Base-by-base conservation (phyloP, 306 rosid genomes). In the Coriaria nepalensis region DNA sequence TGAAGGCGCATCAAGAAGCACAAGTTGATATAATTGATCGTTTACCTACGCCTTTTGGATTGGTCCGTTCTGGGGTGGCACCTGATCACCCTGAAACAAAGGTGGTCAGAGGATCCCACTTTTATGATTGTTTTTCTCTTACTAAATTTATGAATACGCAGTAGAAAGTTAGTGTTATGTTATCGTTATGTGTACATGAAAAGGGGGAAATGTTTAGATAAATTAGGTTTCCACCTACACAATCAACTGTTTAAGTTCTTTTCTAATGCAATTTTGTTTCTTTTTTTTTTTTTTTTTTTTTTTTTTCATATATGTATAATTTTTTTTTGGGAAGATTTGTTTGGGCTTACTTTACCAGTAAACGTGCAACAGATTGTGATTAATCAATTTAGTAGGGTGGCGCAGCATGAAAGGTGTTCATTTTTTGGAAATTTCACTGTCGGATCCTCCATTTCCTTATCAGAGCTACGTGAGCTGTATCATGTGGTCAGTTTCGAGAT, bases 81-180 rank as follows among this genome's bases (percentile, higher is more conserved):
- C 98, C 95, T 10, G 95, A 90, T 75, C 95, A 90, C 60, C n/a
- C 94, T 35, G 98, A 90, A 75, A 90, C 95, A 9, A 90, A 90
- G 94, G n/a, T n/a, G n/a, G 95, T 90, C 41, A 29, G 41, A 42
- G 10, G 48, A 10, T 15, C 61, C 2, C 35, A n/a, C 7, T 35
- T 47, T 15, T 7, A 35, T 39, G 8, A 15, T 37, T 5, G 35
- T 46, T 57, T 15, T 57, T 47, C 59, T 53, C 9, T 5, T 29
- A 20, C 29, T 20, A 20, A 20, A n/a, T n/a, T n/a, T n/a, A n/a
- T n/a, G n/a, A n/a, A n/a, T n/a, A n/a, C n/a, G n/a, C n/a, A n/a
- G n/a, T n/a, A n/a, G n/a, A n/a, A n/a, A n/a, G n/a, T n/a, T n/a
- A n/a, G n/a, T n/a, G n/a, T n/a, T n/a, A n/a, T n/a, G n/a, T n/a